Conservation (phyloP, 768 basidiomycete genomes). For the Xanthoconium stramineum region DNA sequence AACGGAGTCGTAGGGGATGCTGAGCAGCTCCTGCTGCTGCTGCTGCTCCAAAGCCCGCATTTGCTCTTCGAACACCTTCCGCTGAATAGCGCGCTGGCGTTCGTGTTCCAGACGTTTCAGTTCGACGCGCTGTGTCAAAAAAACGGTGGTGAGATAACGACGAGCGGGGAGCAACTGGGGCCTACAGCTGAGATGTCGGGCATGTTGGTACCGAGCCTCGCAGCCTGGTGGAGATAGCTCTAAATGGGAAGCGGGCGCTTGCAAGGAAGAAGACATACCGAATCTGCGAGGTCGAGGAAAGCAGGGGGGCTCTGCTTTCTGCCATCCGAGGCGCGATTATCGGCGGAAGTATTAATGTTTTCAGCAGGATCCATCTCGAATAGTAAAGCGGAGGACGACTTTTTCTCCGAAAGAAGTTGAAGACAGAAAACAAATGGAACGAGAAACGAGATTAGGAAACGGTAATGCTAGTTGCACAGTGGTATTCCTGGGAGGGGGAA, state of each 20-base stretch:
- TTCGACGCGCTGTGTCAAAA: conserved; percentile 66
- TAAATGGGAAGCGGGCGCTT: conserved; percentile 7
- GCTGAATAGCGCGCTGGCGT: conserved; percentile 80
- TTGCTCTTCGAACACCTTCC: conserved; percentile 93
- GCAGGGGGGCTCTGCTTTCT: conserved; percentile 87
- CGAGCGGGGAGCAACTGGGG: conserved; percentile 16
- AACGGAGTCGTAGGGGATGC: conserved; percentile 63
- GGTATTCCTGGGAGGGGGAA: conserved; percentile 44
- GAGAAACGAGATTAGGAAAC: conserved; percentile 50
- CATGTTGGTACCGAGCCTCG: conserved; percentile 81
- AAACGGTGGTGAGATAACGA: conserved; percentile 6
- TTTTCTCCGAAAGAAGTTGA: conserved; percentile 49
- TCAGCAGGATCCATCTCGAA: conserved; percentile 69
- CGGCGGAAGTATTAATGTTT: conserved; percentile 68
- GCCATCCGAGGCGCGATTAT: conserved; percentile 68
- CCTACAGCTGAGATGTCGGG: conserved; percentile 84
- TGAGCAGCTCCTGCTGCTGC: conserved; percentile 83
- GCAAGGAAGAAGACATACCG: conserved; percentile 50
- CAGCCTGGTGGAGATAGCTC: conserved; percentile 47
- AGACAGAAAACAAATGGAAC: conserved; percentile 52
- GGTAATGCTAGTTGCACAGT: conserved; percentile 65
- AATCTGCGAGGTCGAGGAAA: conserved; percentile 91
- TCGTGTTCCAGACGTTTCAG: conserved; percentile 85
- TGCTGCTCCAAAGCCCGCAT: conserved; percentile 92
- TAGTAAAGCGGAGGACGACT: conserved; percentile 41